Evolutionary conservation across 371 early-diverging fungal genomes (phyloP).

Genomic region (Syncephalastrum racemosum): DNA sequence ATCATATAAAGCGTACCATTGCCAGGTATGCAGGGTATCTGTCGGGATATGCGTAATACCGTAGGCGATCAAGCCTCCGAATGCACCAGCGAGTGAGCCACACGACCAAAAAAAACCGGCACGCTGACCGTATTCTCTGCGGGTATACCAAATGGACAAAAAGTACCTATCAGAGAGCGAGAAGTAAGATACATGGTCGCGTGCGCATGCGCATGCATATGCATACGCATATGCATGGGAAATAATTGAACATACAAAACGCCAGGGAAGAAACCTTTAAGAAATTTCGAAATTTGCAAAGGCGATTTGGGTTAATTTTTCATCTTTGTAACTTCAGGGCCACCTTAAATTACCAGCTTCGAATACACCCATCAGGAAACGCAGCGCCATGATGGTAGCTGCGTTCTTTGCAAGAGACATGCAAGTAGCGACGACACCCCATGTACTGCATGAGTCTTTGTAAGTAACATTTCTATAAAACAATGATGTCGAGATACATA

Average conservation of each 20-base stretch:
- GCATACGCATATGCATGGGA: slow-evolving; percentile 29
- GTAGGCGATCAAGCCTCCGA: slow-evolving; percentile 39
- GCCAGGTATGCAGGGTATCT: slow-evolving; percentile 33
- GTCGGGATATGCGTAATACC: slow-evolving; percentile 35
- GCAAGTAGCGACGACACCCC: slow-evolving; percentile 29
- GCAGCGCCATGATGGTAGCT: slow-evolving; percentile 12
- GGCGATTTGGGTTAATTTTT: too few relatives aligned
- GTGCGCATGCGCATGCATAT: slow-evolving; percentile 2
- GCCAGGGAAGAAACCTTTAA: slow-evolving; percentile 28
- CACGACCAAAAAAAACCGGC: slow-evolving; percentile 44
- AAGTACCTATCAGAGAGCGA: slow-evolving; percentile 15
- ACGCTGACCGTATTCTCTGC: slow-evolving; percentile 40
- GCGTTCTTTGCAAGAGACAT: slow-evolving; percentile 26
- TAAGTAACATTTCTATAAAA: too few relatives aligned
- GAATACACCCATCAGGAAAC: slow-evolving; percentile 21
- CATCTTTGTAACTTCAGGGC: slow-evolving; percentile 1
- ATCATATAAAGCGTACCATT: slow-evolving; percentile 25
- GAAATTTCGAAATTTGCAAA: background rate
- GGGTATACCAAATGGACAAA: slow-evolving; percentile 46
- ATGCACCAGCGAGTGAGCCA: slow-evolving; percentile 44
- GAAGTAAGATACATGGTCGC: background rate
- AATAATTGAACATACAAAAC: slow-evolving; percentile 22
- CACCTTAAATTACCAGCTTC: slow-evolving; percentile 16
- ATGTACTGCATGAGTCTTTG: slow-evolving; percentile 15
- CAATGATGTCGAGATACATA: slow-evolving; percentile 13